These are phyloP conservation scores for Chernovozyma aurita DNA, from an alignment of 1,139 yeast species.

Conservation along the genomic window DNA sequence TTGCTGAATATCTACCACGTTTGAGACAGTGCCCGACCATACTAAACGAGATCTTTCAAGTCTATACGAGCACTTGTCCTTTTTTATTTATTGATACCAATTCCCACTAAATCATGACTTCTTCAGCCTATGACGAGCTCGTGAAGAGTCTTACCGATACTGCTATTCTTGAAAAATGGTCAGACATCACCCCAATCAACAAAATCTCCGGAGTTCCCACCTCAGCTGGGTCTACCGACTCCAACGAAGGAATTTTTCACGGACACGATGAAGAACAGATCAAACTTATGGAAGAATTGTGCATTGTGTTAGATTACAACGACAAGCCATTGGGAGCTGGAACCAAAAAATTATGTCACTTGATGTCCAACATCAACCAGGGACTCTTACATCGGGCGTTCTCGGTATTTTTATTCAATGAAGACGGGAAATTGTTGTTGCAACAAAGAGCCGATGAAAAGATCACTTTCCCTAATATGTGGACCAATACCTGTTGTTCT, in stretches of 20 bases:
- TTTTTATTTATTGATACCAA: no score
- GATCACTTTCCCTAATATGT: conserved; percentile 91
- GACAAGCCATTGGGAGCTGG: conserved; percentile 91
- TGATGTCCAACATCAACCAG: conserved; percentile 77
- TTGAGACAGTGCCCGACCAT: no score
- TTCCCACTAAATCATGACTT: conserved; percentile 1
- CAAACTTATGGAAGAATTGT: conserved; percentile 90
- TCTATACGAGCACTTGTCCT: no score
- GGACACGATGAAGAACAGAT: conserved; percentile 96
- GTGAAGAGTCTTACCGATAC: conserved; percentile 47
- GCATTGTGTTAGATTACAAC: conserved; percentile 86
- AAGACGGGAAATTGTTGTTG: conserved; percentile 67
- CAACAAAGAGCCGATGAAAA: conserved; percentile 96
- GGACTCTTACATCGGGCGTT: conserved; percentile 95
- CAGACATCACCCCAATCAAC: conserved; percentile 56
- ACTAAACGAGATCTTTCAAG: no score
- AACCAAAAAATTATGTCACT: conserved; percentile 86
- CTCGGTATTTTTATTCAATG: conserved; percentile 85
- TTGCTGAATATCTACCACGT: no score
- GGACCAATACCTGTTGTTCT: conserved; percentile 99
- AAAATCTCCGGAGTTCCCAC: conserved; percentile 44
- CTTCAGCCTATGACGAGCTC: conserved; percentile 41
- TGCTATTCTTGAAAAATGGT: conserved; percentile 54
- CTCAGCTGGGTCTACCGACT: conserved; percentile 25
- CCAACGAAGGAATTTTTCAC: conserved; percentile 42